A percentile compares a stretch with the other conserved stretches of the same genome.
These are phyloP conservation scores for Litchi chinensis DNA, from an alignment of 345 rosid species.

Conservation along the genomic window DNA sequence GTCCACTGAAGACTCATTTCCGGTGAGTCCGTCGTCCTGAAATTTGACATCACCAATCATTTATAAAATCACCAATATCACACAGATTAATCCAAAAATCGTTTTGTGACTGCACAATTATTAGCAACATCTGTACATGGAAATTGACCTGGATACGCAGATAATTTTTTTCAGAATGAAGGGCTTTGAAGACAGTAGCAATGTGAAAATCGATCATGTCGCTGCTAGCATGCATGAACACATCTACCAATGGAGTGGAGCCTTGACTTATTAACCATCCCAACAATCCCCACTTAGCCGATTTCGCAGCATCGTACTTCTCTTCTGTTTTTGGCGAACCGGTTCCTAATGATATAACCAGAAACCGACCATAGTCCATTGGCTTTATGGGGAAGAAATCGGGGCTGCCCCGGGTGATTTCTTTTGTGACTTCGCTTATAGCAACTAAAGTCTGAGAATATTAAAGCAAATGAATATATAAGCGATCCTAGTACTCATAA, in stretches of 20 bases:
- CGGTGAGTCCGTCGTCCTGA: conserved; percentile 52
- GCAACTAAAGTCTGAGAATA: conserved; percentile 41
- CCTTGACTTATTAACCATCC: conserved; percentile 41
- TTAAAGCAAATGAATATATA: background rate
- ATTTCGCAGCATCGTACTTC: conserved; percentile 36
- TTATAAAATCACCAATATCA: too few species aligned
- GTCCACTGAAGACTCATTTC: conserved; percentile 50
- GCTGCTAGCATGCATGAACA: conserved; percentile 39
- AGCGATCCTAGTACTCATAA: background rate
- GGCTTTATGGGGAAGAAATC: conserved; percentile 34
- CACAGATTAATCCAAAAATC: too few species aligned
- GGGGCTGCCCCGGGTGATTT: conserved; percentile 15
- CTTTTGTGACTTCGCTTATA: conserved; percentile 43
- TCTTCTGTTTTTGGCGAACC: conserved; percentile 28
- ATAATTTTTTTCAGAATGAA: conserved; percentile 38
- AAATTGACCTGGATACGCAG: conserved; percentile 51
- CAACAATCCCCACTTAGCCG: conserved; percentile 44
- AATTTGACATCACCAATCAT: background rate
- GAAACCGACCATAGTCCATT: conserved; percentile 32
- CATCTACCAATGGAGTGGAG: conserved; percentile 39
- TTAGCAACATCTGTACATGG: background rate
- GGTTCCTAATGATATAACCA: conserved; percentile 47
- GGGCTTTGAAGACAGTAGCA: conserved; percentile 40
- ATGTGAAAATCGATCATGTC: conserved; percentile 48
- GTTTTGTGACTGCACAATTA: background rate